Percentiles rank a stretch among this genome's conserved stretches.
Evolutionary conservation across 306 rosid genomes (phyloP).

Genomic region (Vicia faba): DNA sequence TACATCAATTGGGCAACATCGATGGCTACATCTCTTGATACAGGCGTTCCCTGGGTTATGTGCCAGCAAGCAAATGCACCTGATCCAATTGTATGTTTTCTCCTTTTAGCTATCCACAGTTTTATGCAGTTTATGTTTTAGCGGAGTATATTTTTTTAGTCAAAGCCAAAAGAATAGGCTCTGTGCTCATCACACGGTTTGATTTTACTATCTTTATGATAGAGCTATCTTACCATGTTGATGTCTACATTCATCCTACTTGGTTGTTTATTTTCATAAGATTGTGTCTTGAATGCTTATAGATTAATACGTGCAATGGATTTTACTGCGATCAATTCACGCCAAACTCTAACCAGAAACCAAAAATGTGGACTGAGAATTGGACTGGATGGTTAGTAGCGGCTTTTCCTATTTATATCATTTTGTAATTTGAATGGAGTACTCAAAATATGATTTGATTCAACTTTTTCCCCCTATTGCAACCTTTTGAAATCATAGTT

Average conservation of each 20-base stretch:
- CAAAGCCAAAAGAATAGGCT: constrained; percentile 74
- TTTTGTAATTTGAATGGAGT: constrained; percentile 17
- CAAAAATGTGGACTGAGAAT: constrained; percentile 95
- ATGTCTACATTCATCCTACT: constrained; percentile 13
- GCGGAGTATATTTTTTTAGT: constrained; percentile 37
- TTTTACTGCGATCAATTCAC: constrained; percentile 88
- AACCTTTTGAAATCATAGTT: constrained; percentile 48
- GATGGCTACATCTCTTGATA: constrained; percentile 84
- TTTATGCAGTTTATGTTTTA: neutral
- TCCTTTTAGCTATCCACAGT: neutral
- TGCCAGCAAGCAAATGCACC: constrained; percentile 94
- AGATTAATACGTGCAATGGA: constrained; percentile 93
- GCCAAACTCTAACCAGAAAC: constrained; percentile 73
- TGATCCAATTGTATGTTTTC: constrained; percentile 75
- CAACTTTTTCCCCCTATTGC: neutral
- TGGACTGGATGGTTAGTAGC: constrained; percentile 85
- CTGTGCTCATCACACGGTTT: constrained; percentile 20
- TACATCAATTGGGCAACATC: constrained; percentile 86
- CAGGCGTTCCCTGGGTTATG: constrained; percentile 99
- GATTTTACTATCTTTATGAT: neutral
- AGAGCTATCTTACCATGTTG: neutral
- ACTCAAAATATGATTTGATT: constrained; percentile 13
- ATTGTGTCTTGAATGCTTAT: constrained; percentile 37
- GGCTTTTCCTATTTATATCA: constrained; percentile 6
- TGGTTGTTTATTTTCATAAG: too few species aligned